Base-by-base conservation (phyloP, 345 rosid species). In the Corymbia maculata region DNA sequence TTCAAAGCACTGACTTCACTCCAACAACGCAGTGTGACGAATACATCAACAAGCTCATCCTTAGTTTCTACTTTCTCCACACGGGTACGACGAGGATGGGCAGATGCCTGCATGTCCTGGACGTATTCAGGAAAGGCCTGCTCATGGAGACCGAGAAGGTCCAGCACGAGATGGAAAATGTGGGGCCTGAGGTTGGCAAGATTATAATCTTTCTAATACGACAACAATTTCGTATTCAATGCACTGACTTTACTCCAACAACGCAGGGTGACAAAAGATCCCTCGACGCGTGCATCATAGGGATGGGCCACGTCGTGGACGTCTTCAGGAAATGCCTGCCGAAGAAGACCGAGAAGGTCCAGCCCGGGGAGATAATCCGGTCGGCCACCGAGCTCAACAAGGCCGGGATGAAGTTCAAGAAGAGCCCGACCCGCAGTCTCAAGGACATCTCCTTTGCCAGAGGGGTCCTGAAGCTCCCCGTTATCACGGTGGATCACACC, bases 281-380 rank as follows among this genome's bases (percentile, higher is more conserved):
- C 11, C 84, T 36, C n/a, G 42, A 22, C 3, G 28, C 6, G 15
- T 28, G 7, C 70, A 8, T 55, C 28, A 55, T 0, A 4, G 28
- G 5, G 28, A 55, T 22, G 51, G n/a, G 13, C 51, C 89, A 88
- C 51, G 49, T 85, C 24, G 36, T 88, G 16, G 89, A 85, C 87
- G 61, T 61, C 49, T 66, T 16, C 52, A 51, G 85, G 59, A 64
- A 64, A 52, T 36, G 85, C 64, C 52, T 22, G 28, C 28, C 24
- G 61, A 42, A 36, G 14, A 13, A 5, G 21, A 55, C 92, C 8
- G 91, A 91, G 95, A 93, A 94, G 85, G 92, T 90, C 82, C 95
- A 21, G 92, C 85, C 91, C 87, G 80, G 49, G 17, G 4, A 84
- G 53, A 47, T 84, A 24, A 84, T 84, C 50, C 32, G 86, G 52